Evolutionary conservation across 1,139 yeast genomes (phyloP).

Genomic region (Pneumocystis canis): DNA sequence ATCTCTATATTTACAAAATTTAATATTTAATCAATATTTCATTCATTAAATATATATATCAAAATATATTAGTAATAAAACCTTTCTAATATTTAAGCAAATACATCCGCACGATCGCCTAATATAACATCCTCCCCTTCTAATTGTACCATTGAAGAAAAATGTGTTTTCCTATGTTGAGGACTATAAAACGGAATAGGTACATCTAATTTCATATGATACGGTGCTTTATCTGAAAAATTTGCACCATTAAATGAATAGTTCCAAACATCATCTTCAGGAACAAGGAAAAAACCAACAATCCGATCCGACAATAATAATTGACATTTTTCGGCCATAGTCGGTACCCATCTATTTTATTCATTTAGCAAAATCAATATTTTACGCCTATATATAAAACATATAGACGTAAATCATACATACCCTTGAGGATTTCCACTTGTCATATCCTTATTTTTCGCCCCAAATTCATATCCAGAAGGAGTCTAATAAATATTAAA

Average conservation of each 20-base stretch:
- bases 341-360: constrained; percentile 41
- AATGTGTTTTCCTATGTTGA: constrained; percentile 78
- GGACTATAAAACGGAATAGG: constrained; percentile 79
- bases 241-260: constrained; percentile 77
- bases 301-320: constrained; percentile 60
- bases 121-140: constrained; percentile 45
- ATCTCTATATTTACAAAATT: neutral
- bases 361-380: constrained; percentile 36
- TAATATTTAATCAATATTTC: neutral
- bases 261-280: constrained; percentile 79
- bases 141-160: constrained; percentile 54
- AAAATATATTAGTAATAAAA: too few relatives aligned
- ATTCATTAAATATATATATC: neutral
- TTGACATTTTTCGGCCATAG: constrained; percentile 52
- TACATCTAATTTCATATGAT: constrained; percentile 53
- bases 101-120: constrained; percentile 60
- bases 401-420: neutral
- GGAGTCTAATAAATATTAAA: constrained; percentile 22
- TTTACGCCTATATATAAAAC: neutral
- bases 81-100: constrained; percentile 32
- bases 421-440: constrained; percentile 12
- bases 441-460: constrained; percentile 37
- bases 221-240: constrained; percentile 52
- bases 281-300: constrained; percentile 74
- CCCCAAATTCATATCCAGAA: constrained; percentile 72